Evolutionary conservation across 768 basidiomycete genomes (phyloP), one percentile per base, ranked within the genome.

Genomic region (Symmetrospora coprosmae): DNA sequence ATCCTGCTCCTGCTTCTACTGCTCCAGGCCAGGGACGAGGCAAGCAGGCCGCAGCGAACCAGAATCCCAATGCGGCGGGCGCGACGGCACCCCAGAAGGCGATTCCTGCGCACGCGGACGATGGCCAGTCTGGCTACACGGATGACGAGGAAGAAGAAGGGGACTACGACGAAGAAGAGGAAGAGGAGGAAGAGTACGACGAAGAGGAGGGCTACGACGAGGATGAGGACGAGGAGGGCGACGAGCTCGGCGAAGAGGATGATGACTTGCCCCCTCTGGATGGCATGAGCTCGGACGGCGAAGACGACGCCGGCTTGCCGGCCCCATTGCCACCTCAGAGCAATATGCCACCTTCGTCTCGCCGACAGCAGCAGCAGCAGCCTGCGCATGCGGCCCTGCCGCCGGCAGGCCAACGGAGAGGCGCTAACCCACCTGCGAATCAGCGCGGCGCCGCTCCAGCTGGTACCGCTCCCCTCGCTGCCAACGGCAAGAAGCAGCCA

Each of bases 101-200:
- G 58, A 71, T 46, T 71, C 70, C 19, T 65, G n/a, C n/a, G n/a
- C n/a, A n/a, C n/a, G n/a, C n/a, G n/a, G 79, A 72, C 8, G 81
- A 81, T 19, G 79, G 78, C 17, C n/a, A n/a, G n/a, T n/a, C n/a
- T n/a, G 77, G 78, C 4, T 76, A 78, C 16, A 74, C 75, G 28
- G 78, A 79, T 27, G 79, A 78, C 16, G 79, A 80, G 9, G 79
- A 80, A 11, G 78, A 79, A 17, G 77, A 80, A 35, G 79, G 80
- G 6, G 78, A 78, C 30, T 79, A 79, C 2, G 80, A 78, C 0
- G 83, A 82, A 2, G 84, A 86, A 9, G 81, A 69, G 11, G 71
- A 83, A 5, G 84, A 84, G 0, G 85, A 84, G 1, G 82, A 82
- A 2, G 81, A 71, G 13, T 70, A 65, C 11, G 65, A 66, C 2